Base-by-base conservation (phyloP, 1,284 basidiomycete genomes). In the Somion occarium region DNA sequence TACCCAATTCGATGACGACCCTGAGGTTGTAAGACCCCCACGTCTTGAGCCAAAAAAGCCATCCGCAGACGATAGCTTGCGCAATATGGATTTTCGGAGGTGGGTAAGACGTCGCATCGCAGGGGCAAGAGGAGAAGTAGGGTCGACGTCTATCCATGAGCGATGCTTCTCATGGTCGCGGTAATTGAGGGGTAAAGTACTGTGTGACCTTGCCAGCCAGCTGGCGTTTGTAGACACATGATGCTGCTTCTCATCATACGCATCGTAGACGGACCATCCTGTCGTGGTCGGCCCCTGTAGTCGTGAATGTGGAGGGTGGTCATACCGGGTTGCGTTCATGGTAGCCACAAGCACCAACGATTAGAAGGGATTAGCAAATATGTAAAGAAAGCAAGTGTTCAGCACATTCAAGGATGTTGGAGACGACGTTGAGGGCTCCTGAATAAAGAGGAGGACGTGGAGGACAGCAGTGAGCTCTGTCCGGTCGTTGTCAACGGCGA, bases 251-350 rank as follows among this genome's bases (percentile, higher is more conserved):
- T 53, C 52, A 44, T 56, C 53, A 49, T 26, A 41, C 23, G 42
- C 52, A 20, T 58, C 48, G 53, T 54, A 56, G 15, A 52, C 54
- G 22, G 50, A 38, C 57, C 57, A 56, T 27, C 54, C 54, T 38
- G 44, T 13, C 12, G 39, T 23, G 46, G 23, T 38, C 48, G 52
- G 48, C 49, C 45, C 46, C 49, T 55, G 52, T 44, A 38, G 25
- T 45, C 42, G 42, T 23, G 18, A 23, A 15, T 19, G 22, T 13
- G 18, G 42, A 5, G 19, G n/a, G 20, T 43, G 42, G 20, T 15
- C n/a, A 20, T 39, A n/a, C 9, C n/a, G 38, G n/a, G 18, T 19
- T 24, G 19, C 19, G 22, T 43, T 43, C 42, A 43, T 43, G 42
- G 42, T 22, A 13, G 15, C 13, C 9, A 37, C 11, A 9, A n/a